phyloP scores from a whole-genome alignment of 306 rosid species.

The Casuarina cunninghamiana region DNA sequence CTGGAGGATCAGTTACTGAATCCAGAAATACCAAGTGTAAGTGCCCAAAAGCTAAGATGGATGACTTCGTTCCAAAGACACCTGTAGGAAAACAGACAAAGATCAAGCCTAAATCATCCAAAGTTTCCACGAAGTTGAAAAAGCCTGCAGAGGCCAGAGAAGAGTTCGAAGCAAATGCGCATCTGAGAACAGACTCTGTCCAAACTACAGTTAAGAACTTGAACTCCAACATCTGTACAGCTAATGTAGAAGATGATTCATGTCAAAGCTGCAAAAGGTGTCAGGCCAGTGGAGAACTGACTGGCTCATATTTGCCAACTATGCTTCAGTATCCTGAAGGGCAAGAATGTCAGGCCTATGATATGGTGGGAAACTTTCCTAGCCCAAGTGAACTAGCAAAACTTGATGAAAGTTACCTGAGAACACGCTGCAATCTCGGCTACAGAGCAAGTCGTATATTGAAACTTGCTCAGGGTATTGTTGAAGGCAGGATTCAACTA shows the following conservation, averaged over 20 bases:
- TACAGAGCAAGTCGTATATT: slow-evolving; percentile 47
- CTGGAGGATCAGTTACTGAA: background rate
- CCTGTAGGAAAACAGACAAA: slow-evolving; percentile 35
- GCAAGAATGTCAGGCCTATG: slow-evolving; percentile 13
- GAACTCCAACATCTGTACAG: slow-evolving; percentile 2
- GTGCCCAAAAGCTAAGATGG: slow-evolving; percentile 15
- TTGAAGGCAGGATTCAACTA: slow-evolving; percentile 46
- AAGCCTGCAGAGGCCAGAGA: slow-evolving; percentile 6
- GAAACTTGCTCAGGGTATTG: slow-evolving; percentile 44
- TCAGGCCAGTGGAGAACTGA: slow-evolving; percentile 1
- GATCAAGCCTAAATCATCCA: slow-evolving; percentile 7
- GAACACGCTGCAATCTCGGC: slow-evolving; percentile 52
- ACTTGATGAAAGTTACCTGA: slow-evolving; percentile 40
- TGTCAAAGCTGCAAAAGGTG: slow-evolving; percentile 11
- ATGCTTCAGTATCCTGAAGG: slow-evolving; percentile 12
- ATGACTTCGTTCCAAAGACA: slow-evolving; percentile 37
- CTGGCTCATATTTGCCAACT: slow-evolving; percentile 3
- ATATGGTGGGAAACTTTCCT: slow-evolving; percentile 44
- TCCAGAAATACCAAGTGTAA: background rate
- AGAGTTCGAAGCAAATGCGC: slow-evolving; percentile 27
- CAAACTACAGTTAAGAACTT: background rate
- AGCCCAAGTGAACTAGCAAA: slow-evolving; percentile 43
- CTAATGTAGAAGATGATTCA: slow-evolving; percentile 17
- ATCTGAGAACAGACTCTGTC: slow-evolving; percentile 4
- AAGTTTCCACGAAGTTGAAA: slow-evolving; percentile 21